Conservation (phyloP, 331 rosid species). For the Dryas integrifolia region DNA sequence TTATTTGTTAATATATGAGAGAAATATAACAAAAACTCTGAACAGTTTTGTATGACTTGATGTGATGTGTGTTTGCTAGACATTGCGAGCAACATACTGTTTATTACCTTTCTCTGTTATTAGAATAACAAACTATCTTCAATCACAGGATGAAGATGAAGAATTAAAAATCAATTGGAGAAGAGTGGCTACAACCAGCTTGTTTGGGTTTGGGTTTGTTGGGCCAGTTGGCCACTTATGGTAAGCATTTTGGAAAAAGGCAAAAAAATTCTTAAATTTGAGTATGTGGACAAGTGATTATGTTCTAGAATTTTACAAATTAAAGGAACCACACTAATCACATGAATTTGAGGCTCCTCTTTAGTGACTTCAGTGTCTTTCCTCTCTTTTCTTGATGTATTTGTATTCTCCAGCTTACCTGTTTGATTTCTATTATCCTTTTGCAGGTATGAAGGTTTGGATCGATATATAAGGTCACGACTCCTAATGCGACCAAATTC, state of each 20-base stretch:
- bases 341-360: neutral
- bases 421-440: slow-evolving; percentile 17
- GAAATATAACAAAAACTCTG: neutral
- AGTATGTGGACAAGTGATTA: neutral
- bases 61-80: neutral
- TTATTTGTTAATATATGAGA: neutral
- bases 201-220: slow-evolving; percentile 47
- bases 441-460: slow-evolving; percentile 88
- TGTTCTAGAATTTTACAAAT: neutral
- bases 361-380: neutral
- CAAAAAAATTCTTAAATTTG: neutral
- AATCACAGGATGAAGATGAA: slow-evolving; percentile 28
- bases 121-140: slow-evolving; percentile 1
- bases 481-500: slow-evolving; percentile 62
- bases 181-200: slow-evolving; percentile 43
- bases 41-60: neutral
- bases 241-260: slow-evolving; percentile 19
- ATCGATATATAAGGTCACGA: slow-evolving; percentile 51
- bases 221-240: slow-evolving; percentile 54
- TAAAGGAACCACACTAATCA: slow-evolving; percentile 8
- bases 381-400: neutral
- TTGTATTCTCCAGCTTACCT: slow-evolving; percentile 7
- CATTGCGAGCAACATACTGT: neutral
- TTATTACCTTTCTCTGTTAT: neutral
- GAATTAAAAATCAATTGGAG: slow-evolving; percentile 43